A percentile compares a stretch with the other conserved stretches of the same genome.
phyloP scores from a whole-genome alignment of 208 protist species.

The Acanthamoeba triangularis region DNA sequence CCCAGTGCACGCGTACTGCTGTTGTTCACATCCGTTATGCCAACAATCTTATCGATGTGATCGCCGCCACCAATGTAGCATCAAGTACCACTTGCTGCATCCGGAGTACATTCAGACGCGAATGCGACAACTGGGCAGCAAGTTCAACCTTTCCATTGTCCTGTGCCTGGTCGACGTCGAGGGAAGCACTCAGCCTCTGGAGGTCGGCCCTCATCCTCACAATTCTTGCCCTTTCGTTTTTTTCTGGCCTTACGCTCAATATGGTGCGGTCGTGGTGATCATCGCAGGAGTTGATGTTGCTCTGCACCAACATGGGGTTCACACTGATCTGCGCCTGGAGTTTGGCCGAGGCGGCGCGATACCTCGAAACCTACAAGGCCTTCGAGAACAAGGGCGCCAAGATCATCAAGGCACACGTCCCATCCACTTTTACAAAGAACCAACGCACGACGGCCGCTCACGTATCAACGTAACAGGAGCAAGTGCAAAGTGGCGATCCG shows the following conservation, averaged over 20 bases:
- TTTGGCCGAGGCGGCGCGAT: constrained; percentile 81
- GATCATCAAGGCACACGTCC: constrained; percentile 50
- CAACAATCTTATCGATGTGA: constrained; percentile 56
- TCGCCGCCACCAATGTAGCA: constrained; percentile 61
- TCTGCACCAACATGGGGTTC: constrained; percentile 37
- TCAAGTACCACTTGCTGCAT: constrained; percentile 85
- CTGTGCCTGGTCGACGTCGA: constrained; percentile 83
- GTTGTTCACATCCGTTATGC: neutral
- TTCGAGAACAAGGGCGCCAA: constrained; percentile 87
- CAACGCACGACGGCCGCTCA: neutral
- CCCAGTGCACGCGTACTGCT: neutral
- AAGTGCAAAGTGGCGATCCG: neutral
- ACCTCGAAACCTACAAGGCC: constrained; percentile 88
- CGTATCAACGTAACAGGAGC: neutral
- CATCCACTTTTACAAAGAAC: neutral
- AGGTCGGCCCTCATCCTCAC: neutral
- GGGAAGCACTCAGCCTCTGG: neutral
- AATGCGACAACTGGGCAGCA: constrained; percentile 71
- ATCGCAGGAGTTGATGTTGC: neutral
- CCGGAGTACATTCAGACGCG: constrained; percentile 80
- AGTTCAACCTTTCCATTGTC: constrained; percentile 78
- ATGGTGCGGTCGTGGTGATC: neutral
- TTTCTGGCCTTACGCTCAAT: neutral
- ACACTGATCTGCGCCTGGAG: constrained; percentile 79
- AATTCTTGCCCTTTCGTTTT: neutral